These are phyloP conservation scores for Quercus wislizeni DNA, from an alignment of 306 rosid species.

Conservation along the genomic window DNA sequence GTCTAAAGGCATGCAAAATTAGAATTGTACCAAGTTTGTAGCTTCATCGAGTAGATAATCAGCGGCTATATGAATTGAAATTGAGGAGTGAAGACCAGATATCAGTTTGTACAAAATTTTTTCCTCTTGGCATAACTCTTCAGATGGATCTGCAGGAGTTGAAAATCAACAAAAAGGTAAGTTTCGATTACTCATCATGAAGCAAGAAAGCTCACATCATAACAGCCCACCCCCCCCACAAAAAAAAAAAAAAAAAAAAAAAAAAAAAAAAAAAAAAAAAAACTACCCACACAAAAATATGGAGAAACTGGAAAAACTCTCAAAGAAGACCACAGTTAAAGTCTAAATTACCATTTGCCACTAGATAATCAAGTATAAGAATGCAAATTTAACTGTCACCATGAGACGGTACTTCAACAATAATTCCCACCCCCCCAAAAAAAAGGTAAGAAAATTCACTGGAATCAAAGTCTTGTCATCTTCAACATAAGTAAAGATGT, in stretches of 20 bases:
- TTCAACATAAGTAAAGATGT: not conserved
- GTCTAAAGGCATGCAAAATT: not conserved
- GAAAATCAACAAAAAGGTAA: not conserved
- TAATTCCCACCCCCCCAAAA: not conserved
- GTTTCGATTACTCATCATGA: not conserved
- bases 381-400: not conserved
- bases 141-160: conserved; percentile 62
- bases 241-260: no score
- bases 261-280: no score
- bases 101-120: conserved; percentile 86
- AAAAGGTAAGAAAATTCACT: not conserved
- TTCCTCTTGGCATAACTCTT: conserved; percentile 83
- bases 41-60: conserved; percentile 68
- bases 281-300: not conserved
- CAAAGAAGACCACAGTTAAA: not conserved
- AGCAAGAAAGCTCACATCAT: not conserved
- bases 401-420: not conserved
- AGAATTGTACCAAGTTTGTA: conserved; percentile 50
- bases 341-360: conserved; percentile 10
- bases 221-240: not conserved
- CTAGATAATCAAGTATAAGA: conserved; percentile 6
- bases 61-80: conserved; percentile 78
- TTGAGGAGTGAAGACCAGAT: conserved; percentile 98
- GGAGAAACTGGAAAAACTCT: not conserved
- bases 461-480: not conserved